phyloP scores from a whole-genome alignment of 202 grass and related monocot genomes.

The Zoysia matrella region DNA sequence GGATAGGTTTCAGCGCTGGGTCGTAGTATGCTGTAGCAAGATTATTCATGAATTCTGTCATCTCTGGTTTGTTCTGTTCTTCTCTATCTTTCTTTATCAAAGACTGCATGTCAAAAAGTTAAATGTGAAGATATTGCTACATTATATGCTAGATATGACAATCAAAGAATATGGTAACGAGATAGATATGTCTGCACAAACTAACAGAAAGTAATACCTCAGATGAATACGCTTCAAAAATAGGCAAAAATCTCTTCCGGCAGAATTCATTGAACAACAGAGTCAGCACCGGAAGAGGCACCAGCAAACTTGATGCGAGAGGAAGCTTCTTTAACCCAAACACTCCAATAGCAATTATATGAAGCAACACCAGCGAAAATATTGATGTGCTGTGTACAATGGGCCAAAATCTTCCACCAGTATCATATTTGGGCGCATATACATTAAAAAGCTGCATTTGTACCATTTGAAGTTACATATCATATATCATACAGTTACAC shows the following conservation, averaged over 20 bases:
- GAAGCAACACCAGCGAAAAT: slow-evolving; percentile 65
- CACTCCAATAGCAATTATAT: slow-evolving; percentile 51
- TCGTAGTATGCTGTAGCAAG: no score
- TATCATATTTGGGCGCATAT: slow-evolving; percentile 86
- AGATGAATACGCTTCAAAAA: slow-evolving; percentile 76
- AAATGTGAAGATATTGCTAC: not conserved
- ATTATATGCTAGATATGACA: slow-evolving; percentile 19
- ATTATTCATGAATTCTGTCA: no score
- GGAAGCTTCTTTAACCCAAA: slow-evolving; percentile 89
- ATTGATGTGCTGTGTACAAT: slow-evolving; percentile 78
- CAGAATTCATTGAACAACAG: slow-evolving; percentile 91
- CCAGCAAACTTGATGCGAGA: slow-evolving; percentile 76
- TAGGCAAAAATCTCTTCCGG: slow-evolving; percentile 80
- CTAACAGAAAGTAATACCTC: not conserved
- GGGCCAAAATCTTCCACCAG: slow-evolving; percentile 93
- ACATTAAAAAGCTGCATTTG: slow-evolving; percentile 85
- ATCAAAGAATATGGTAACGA: not conserved
- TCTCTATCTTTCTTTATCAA: no score
- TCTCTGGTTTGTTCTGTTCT: no score
- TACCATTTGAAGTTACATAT: not conserved
- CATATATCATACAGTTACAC: not conserved
- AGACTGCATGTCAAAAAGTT: slow-evolving; percentile 2
- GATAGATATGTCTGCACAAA: not conserved
- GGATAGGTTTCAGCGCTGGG: no score
- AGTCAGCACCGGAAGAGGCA: slow-evolving; percentile 76